A percentile compares a stretch with the other conserved stretches of the same genome.
phyloP scores from a whole-genome alignment of 768 basidiomycete species.

The Tylopilus sp. region DNA sequence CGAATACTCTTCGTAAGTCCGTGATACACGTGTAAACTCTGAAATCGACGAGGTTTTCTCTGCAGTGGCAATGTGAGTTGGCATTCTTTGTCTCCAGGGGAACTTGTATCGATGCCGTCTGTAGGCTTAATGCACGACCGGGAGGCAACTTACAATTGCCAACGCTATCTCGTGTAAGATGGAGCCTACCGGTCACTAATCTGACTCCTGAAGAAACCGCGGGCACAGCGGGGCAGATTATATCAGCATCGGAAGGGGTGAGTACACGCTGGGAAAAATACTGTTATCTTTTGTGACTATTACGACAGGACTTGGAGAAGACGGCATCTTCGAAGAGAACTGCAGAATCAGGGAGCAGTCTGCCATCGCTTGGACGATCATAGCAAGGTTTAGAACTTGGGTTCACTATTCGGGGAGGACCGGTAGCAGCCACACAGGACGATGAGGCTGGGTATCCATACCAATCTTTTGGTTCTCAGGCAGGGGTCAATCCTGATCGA shows the following conservation, averaged over 20 bases:
- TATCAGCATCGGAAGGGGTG: constrained; percentile 2
- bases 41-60: not conserved
- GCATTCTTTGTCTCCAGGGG: not conserved
- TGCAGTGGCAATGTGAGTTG: constrained; percentile 16
- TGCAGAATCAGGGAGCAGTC: not conserved
- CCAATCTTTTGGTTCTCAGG: not conserved
- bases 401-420: not conserved
- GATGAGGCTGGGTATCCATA: not conserved
- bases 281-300: not conserved
- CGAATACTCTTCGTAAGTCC: constrained; percentile 19
- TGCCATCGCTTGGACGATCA: not conserved
- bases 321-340: not conserved
- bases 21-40: not conserved
- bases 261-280: not conserved
- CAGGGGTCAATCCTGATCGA: not conserved
- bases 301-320: constrained; percentile 5
- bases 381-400: not conserved
- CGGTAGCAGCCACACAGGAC: not conserved
- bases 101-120: not conserved
- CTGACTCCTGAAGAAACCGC: not conserved
- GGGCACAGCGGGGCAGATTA: not conserved
- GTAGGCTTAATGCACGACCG: constrained; percentile 14
- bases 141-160: constrained; percentile 2
- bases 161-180: not conserved
- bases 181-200: constrained; percentile 9